These are phyloP conservation scores for Suillus spraguei DNA, from an alignment of 768 basidiomycete genomes.

Conservation along the genomic window DNA sequence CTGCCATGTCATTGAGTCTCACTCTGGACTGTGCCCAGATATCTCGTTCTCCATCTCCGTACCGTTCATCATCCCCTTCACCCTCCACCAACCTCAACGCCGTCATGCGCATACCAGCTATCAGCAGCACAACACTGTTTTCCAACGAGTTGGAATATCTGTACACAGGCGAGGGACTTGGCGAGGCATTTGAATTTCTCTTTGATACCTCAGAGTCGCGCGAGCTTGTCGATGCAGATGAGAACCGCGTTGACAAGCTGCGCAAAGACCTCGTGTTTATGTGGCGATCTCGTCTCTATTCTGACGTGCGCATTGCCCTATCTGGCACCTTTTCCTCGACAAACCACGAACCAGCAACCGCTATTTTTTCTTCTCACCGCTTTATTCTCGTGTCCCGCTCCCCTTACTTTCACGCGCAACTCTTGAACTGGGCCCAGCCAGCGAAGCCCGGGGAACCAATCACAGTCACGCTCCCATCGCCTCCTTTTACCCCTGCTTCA, in stretches of 20 bases:
- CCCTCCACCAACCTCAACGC: conserved; percentile 45
- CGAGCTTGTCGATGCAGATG: conserved; percentile 50
- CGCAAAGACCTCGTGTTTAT: conserved; percentile 94
- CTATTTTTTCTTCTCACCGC: conserved; percentile 89
- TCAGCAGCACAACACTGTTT: conserved; percentile 80
- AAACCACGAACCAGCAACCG: conserved; percentile 70
- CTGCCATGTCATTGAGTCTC: conserved; percentile 59
- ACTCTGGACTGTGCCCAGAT: conserved; percentile 43
- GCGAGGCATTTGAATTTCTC: conserved; percentile 85
- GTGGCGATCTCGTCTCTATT: conserved; percentile 95
- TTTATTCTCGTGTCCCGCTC: conserved; percentile 91
- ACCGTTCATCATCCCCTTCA: conserved; percentile 46
- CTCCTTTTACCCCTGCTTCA: conserved; percentile 93
- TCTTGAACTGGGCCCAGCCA: conserved; percentile 64
- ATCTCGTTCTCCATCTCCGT: conserved; percentile 48
- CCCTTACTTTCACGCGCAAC: conserved; percentile 81
- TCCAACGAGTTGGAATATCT: conserved; percentile 91
- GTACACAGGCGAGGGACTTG: conserved; percentile 90
- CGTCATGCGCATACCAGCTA: conserved; percentile 63
- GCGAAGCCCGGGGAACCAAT: conserved; percentile 44
- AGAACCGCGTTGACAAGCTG: conserved; percentile 76
- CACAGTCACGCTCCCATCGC: conserved; percentile 77
- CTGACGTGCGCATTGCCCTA: conserved; percentile 84
- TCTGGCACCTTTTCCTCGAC: conserved; percentile 66
- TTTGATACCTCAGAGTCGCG: conserved; percentile 60